A percentile compares a stretch with the other conserved stretches of the same genome.
These are phyloP conservation scores for Gossypium schwendimanii DNA, from an alignment of 441 rosid species.

Conservation along the genomic window DNA sequence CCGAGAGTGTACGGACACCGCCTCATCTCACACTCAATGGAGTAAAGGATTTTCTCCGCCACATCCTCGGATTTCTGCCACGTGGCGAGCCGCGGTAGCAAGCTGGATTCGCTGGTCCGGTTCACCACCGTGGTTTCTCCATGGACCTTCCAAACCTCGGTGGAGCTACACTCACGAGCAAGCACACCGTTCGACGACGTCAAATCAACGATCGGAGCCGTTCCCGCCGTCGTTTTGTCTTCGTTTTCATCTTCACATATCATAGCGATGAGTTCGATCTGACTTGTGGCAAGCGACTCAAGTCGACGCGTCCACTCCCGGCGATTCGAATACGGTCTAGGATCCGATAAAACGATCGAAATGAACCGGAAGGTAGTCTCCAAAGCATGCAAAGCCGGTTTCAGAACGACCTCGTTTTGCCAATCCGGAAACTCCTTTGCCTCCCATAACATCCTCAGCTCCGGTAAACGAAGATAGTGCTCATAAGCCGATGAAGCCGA, in stretches of 20 bases:
- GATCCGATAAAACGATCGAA: slow-evolving; percentile 54
- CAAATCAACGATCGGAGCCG: slow-evolving; percentile 45
- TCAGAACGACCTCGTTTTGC: slow-evolving; percentile 50
- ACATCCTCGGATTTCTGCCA: slow-evolving; percentile 69
- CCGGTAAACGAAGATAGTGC: slow-evolving; percentile 66
- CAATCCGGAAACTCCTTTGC: slow-evolving; percentile 50
- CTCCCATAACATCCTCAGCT: slow-evolving; percentile 57
- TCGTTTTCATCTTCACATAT: slow-evolving; percentile 52
- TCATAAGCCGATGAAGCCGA: slow-evolving; percentile 66
- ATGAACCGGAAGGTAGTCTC: slow-evolving; percentile 73
- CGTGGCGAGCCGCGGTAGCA: slow-evolving; percentile 63
- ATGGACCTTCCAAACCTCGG: slow-evolving; percentile 56
- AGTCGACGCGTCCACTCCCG: slow-evolving; percentile 69
- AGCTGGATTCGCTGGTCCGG: slow-evolving; percentile 57
- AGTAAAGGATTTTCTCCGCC: slow-evolving; percentile 50
- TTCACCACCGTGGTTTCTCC: slow-evolving; percentile 42
- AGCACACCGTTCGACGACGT: slow-evolving; percentile 32
- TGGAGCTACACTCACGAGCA: slow-evolving; percentile 38
- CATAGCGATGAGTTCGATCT: slow-evolving; percentile 52
- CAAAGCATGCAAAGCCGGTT: slow-evolving; percentile 65
- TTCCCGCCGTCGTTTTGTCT: slow-evolving; percentile 18
- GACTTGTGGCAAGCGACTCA: slow-evolving; percentile 54
- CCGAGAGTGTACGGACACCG: slow-evolving; percentile 69
- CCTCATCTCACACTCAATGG: slow-evolving; percentile 76
- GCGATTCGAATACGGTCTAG: slow-evolving; percentile 56